A percentile compares a stretch with the other conserved stretches of the same genome.
Conservation (phyloP, 768 basidiomycete genomes). For the Paxillus ammoniavirescens region DNA sequence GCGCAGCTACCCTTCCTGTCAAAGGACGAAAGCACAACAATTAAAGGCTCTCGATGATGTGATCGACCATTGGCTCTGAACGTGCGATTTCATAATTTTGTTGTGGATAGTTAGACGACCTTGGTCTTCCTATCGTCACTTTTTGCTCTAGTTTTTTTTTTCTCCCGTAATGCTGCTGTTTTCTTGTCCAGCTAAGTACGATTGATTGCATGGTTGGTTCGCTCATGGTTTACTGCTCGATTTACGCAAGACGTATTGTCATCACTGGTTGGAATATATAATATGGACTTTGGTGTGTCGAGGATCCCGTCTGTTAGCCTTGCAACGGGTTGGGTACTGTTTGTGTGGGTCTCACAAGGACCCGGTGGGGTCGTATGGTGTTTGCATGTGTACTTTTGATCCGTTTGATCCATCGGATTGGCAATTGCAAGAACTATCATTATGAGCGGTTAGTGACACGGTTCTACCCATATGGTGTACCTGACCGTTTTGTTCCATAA, state of each 20-base stretch:
- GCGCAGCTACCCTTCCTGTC: conserved; percentile 25
- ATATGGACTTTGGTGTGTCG: background rate
- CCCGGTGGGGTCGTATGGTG: too few relatives aligned
- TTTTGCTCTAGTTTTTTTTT: background rate
- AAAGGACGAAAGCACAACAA: conserved; percentile 25
- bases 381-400: too few relatives aligned
- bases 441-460: too few relatives aligned
- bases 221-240: conserved; percentile 22
- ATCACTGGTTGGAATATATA: conserved; percentile 15
- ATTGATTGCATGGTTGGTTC: conserved; percentile 19
- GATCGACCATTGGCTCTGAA: background rate
- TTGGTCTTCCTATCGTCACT: background rate
- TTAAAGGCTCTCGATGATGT: conserved; percentile 24
- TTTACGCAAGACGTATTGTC: conserved; percentile 20
- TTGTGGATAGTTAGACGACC: conserved; percentile 11
- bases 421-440: too few relatives aligned
- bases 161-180: background rate
- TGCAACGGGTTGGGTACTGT: too few relatives aligned
- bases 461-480: too few relatives aligned
- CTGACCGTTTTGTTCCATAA: too few relatives aligned
- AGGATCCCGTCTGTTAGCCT: too few relatives aligned
- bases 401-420: too few relatives aligned
- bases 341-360: too few relatives aligned
- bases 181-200: conserved; percentile 14
- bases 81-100: background rate